Evolutionary conservation across 208 protist genomes (phyloP), one percentile per base, ranked within the genome.

Genomic region (Wallacemonas sp.): DNA sequence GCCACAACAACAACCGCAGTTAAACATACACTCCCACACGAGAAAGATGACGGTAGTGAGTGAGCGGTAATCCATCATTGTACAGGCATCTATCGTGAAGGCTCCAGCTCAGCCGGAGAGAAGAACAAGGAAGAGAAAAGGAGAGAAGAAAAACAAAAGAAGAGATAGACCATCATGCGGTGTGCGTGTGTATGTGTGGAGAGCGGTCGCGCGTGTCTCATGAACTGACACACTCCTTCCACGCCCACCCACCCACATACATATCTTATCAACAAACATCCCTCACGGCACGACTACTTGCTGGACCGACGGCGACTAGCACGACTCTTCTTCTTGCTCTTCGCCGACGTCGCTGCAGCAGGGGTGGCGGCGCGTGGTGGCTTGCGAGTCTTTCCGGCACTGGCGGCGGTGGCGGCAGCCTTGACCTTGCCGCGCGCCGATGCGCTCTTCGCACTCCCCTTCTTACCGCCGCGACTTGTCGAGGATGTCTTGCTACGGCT

Each of bases 131-230:
- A 24, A 34, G 9, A 55, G 52, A 55, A 60, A 63, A 21, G 30
- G 41, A 44, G 48, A 62, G 17, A 27, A 26, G 50, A 70, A 39
- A 62, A 74, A 46, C 4, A 37, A 69, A 39, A 46, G 39, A 68
- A 24, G 24, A 52, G 24, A 60, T 12, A 48, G 53, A 62, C n/a
- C n/a, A n/a, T n/a, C n/a, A n/a, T n/a, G n/a, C n/a, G n/a, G n/a
- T n/a, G n/a, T n/a, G n/a, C n/a, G n/a, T n/a, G n/a, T n/a, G n/a
- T n/a, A n/a, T n/a, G n/a, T n/a, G n/a, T n/a, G n/a, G n/a, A n/a
- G n/a, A n/a, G n/a, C n/a, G n/a, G n/a, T n/a, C n/a, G n/a, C n/a
- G n/a, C n/a, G n/a, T n/a, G n/a, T n/a, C n/a, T n/a, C n/a, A n/a
- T n/a, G n/a, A n/a, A n/a, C n/a, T n/a, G n/a, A n/a, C n/a, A n/a